Evolutionary conservation across 345 rosid species (phyloP).

Genomic region (Bruguiera gymnorhiza): DNA sequence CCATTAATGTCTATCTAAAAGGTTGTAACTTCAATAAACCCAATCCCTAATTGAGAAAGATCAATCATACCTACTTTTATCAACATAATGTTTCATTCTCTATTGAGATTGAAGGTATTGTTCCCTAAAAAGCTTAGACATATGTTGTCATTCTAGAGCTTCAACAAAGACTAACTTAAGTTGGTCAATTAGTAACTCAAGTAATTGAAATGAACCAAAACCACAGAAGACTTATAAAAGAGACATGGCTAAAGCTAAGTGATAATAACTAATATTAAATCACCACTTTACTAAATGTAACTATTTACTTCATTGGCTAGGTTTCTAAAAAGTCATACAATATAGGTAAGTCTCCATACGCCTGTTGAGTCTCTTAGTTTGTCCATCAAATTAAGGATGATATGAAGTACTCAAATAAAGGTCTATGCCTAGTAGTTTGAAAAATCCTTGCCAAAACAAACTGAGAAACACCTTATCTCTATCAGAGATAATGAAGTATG

Average conservation of each 20-base stretch:
- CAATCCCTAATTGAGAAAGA: neutral
- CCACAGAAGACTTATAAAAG: neutral
- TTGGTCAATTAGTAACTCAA: neutral
- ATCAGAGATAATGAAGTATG: fast-evolving
- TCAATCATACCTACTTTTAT: no score
- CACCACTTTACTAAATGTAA: neutral
- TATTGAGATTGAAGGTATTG: neutral
- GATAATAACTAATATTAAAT: neutral
- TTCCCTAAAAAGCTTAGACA: no score
- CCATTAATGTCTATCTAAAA: neutral
- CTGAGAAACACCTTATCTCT: neutral
- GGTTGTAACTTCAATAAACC: neutral
- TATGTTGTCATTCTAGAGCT: neutral
- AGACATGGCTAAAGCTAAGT: neutral
- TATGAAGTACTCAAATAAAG: neutral
- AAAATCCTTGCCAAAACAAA: neutral
- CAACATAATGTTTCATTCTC: neutral
- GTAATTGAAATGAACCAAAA: neutral
- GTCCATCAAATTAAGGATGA: neutral
- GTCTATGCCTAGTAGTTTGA: neutral
- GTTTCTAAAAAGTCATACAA: neutral
- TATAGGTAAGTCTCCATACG: neutral
- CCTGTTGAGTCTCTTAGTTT: neutral
- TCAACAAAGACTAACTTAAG: neutral
- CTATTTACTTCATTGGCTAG: neutral